phyloP scores from a whole-genome alignment of 2,329 filamentous ascomycete genomes.

The Dothistroma pini region DNA sequence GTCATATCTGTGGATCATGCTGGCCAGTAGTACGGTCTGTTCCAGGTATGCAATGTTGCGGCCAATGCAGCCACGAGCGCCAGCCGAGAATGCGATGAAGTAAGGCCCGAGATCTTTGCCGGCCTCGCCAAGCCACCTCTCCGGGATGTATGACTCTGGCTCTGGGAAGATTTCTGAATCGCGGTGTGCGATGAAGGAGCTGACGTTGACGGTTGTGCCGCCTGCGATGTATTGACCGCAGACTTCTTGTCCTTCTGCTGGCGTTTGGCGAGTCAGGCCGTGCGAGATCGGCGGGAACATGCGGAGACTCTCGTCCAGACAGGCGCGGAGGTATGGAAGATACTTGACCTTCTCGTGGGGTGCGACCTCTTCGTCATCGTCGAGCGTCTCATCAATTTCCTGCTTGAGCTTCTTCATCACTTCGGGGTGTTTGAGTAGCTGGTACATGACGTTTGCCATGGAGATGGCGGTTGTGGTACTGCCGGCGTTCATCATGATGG shows the following conservation, averaged over 20 bases:
- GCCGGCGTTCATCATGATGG: conserved; percentile 51
- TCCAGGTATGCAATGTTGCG: conserved; percentile 31
- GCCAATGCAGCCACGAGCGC: conserved; percentile 37
- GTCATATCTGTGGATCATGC: conserved; percentile 37
- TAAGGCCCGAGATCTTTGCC: conserved; percentile 17
- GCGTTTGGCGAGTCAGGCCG: conserved; percentile 17
- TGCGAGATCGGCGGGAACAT: conserved; percentile 19
- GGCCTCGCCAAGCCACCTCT: conserved; percentile 23
- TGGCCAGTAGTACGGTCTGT: conserved; percentile 28
- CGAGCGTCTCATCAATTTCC: conserved; percentile 34
- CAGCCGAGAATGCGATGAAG: conserved; percentile 34
- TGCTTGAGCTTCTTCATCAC: conserved; percentile 36
- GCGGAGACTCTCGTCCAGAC: conserved; percentile 19
- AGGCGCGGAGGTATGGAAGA: conserved; percentile 24
- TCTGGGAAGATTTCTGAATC: conserved; percentile 35
- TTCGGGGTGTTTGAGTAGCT: conserved; percentile 30
- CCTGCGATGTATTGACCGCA: conserved; percentile 16
- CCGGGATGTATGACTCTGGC: conserved; percentile 16
- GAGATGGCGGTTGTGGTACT: conserved; percentile 42
- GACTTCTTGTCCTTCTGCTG: conserved; percentile 18
- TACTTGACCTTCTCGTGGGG: conserved; percentile 21
- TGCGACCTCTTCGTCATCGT: conserved; percentile 46
- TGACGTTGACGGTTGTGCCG: conserved; percentile 19
- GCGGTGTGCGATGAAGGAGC: conserved; percentile 17
- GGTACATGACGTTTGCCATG: conserved; percentile 40